Conservation (phyloP, 208 protist genomes). For the Crithidia sp. region DNA sequence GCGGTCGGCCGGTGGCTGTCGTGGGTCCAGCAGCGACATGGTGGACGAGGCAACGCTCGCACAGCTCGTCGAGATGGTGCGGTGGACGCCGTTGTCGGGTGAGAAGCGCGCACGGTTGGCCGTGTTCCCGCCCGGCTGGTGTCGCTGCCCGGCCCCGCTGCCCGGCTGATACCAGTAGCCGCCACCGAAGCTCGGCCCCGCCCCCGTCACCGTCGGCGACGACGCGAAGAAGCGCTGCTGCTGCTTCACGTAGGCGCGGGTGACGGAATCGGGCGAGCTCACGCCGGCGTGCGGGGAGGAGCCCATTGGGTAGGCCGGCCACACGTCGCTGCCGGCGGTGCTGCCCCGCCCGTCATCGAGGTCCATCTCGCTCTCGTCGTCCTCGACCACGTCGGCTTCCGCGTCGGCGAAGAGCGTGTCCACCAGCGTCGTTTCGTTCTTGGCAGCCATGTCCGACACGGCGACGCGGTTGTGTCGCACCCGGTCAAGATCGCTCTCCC, state of each 20-base stretch:
- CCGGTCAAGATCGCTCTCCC: conserved; percentile 32
- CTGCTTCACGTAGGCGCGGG: not conserved
- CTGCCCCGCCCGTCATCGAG: conserved; percentile 15
- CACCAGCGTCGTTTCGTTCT: conserved; percentile 49
- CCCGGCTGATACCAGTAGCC: conserved; percentile 38
- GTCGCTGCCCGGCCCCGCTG: not conserved
- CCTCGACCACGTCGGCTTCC: conserved; percentile 34
- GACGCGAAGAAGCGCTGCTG: conserved; percentile 11
- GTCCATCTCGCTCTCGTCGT: conserved; percentile 42
- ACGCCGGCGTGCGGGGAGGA: conserved; percentile 6
- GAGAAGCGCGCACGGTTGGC: conserved; percentile 6
- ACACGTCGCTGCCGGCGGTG: conserved; percentile 1
- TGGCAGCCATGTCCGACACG: conserved; percentile 50
- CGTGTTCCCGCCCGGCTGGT: not conserved
- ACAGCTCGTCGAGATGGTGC: conserved; percentile 22
- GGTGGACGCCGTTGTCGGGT: not conserved
- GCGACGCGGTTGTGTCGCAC: conserved; percentile 64
- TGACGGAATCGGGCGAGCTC: not conserved
- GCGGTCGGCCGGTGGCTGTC: conserved; percentile 1
- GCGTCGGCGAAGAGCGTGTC: conserved; percentile 51
- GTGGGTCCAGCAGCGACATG: conserved; percentile 28
- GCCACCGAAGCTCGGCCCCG: conserved; percentile 25
- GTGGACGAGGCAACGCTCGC: conserved; percentile 33
- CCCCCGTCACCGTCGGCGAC: conserved; percentile 11
- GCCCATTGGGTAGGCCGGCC: conserved; percentile 16